Percentiles rank a stretch among this genome's conserved stretches.
phyloP scores from a whole-genome alignment of 768 basidiomycete species.

The Coprinopsis marcescibilis region DNA sequence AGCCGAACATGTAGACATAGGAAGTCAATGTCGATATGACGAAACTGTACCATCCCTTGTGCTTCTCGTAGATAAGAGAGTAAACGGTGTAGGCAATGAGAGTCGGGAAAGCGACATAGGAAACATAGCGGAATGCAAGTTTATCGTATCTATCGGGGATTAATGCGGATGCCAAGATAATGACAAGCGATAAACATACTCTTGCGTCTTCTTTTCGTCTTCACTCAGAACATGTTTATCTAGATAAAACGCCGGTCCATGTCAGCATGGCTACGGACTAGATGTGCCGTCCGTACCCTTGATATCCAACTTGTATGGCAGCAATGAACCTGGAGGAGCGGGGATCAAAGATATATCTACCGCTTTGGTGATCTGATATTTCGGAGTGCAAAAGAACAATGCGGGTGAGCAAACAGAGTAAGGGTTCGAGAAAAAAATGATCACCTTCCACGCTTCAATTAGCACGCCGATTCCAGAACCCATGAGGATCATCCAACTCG shows the following conservation, averaged over 20 bases:
- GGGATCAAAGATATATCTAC: slow-evolving; percentile 75
- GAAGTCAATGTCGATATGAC: slow-evolving; percentile 88
- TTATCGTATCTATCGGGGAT: slow-evolving; percentile 65
- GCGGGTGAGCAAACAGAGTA: slow-evolving; percentile 13
- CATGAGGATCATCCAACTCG: slow-evolving; percentile 96
- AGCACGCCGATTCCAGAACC: slow-evolving; percentile 77
- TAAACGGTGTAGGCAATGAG: slow-evolving; percentile 74
- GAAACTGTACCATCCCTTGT: slow-evolving; percentile 96
- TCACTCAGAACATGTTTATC: slow-evolving; percentile 97
- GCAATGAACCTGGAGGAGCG: slow-evolving; percentile 51
- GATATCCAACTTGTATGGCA: slow-evolving; percentile 80
- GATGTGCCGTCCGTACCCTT: slow-evolving; percentile 48
- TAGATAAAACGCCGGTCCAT: slow-evolving; percentile 19
- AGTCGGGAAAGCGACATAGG: slow-evolving; percentile 81
- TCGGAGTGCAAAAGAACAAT: slow-evolving; percentile 9
- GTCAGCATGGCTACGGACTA: not conserved
- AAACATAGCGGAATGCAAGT: slow-evolving; percentile 92
- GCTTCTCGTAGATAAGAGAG: slow-evolving; percentile 76
- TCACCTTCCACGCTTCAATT: slow-evolving; percentile 92
- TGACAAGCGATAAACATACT: slow-evolving; percentile 44
- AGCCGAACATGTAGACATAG: slow-evolving; percentile 96
- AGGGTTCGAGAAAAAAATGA: slow-evolving; percentile 14
- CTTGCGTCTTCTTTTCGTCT: slow-evolving; percentile 96
- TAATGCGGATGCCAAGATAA: slow-evolving; percentile 8
- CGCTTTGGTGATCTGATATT: slow-evolving; percentile 72